Conservation (phyloP, 176 grass and related monocot species). For the Chloris gayana region DNA sequence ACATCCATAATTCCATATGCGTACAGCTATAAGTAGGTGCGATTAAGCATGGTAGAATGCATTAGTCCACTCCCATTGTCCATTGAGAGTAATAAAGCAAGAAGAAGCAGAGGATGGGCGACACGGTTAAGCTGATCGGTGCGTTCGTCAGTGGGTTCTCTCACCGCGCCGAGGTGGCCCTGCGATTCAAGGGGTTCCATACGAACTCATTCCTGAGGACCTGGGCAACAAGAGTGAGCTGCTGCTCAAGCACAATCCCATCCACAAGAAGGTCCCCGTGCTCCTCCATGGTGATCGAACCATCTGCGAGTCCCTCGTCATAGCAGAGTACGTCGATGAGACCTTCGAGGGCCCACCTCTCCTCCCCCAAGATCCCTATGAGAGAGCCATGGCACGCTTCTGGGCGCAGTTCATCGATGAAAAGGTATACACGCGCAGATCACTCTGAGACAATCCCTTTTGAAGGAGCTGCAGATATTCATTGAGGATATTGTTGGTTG, state of each 20-base stretch:
- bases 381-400: constrained; percentile 22
- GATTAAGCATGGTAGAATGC: too few species aligned
- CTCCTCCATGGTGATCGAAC: constrained; percentile 36
- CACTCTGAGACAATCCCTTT: too few species aligned
- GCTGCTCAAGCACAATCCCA: constrained; percentile 46
- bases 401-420: constrained; percentile 48
- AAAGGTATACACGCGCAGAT: not conserved
- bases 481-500: not conserved
- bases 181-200: not conserved
- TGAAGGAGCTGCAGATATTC: not conserved
- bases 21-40: too few species aligned
- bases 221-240: constrained; percentile 42
- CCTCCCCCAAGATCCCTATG: constrained; percentile 23
- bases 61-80: too few species aligned
- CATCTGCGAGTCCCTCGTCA: constrained; percentile 37
- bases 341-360: constrained; percentile 3
- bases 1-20: too few species aligned
- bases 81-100: too few species aligned
- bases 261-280: constrained; percentile 48
- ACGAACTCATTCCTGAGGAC: not conserved
- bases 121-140: not conserved
- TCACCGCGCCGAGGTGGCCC: not conserved
- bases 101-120: too few species aligned
- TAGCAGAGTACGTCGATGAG: constrained; percentile 60
- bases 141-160: not conserved